Percentiles rank a stretch among this genome's conserved stretches.
These are phyloP conservation scores for Fusarium pseudocircinatum DNA, from an alignment of 2,329 filamentous ascomycete genomes.

Conservation along the genomic window DNA sequence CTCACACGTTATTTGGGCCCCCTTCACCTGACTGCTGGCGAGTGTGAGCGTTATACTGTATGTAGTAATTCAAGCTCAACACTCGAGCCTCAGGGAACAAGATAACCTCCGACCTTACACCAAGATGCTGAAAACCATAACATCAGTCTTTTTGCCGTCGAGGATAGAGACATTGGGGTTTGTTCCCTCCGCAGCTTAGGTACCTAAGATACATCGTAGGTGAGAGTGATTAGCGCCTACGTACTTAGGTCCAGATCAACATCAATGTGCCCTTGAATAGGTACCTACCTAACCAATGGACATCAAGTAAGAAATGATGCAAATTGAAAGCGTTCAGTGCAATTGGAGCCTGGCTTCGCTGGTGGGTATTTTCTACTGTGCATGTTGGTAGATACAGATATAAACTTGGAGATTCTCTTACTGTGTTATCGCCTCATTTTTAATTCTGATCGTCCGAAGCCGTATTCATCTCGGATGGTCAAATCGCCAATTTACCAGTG, in stretches of 20 bases:
- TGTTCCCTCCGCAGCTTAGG: background rate
- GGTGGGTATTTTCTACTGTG: background rate
- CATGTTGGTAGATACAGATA: background rate
- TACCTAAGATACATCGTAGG: background rate
- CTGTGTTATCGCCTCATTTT: background rate
- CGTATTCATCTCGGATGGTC: constrained; percentile 27
- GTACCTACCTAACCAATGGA: background rate
- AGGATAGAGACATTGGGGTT: background rate
- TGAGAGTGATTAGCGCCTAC: background rate
- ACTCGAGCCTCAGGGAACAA: background rate
- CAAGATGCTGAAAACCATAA: background rate
- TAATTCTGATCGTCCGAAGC: constrained; percentile 27
- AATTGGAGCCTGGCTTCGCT: background rate
- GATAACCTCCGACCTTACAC: background rate
- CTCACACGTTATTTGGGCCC: background rate
- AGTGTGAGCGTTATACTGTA: background rate
- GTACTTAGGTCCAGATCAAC: background rate
- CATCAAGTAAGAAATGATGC: background rate
- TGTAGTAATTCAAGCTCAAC: background rate
- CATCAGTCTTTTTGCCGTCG: background rate
- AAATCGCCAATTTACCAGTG: constrained; percentile 24
- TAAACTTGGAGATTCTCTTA: background rate
- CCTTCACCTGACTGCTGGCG: background rate
- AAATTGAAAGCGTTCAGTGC: background rate
- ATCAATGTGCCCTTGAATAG: background rate